phyloP scores from a whole-genome alignment of 163 green algal species.

The Trebouxia gelatinosa region DNA sequence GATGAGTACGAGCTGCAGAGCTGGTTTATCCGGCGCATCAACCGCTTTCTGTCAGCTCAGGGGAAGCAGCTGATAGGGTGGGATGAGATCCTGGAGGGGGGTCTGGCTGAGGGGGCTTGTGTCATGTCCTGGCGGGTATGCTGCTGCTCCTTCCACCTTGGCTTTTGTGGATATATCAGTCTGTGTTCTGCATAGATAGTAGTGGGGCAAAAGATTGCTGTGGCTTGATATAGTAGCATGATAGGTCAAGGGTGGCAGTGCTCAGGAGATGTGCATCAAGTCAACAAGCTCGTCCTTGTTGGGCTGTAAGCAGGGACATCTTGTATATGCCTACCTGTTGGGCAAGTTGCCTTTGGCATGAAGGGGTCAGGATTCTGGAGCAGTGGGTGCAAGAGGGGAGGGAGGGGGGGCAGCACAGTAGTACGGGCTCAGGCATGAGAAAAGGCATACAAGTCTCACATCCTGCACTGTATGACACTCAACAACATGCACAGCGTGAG shows the following conservation, averaged over 20 bases:
- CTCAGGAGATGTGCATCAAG: not conserved
- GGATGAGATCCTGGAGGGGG: conserved; percentile 72
- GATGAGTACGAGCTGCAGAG: conserved; percentile 56
- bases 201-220: not conserved
- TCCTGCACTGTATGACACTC: no score
- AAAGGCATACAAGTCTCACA: no score
- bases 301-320: not conserved
- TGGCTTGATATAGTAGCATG: not conserved
- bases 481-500: no score
- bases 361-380: not conserved
- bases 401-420: no score
- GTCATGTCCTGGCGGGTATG: conserved; percentile 68
- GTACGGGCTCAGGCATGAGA: no score
- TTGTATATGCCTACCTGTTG: not conserved
- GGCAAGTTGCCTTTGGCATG: not conserved
- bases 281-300: not conserved
- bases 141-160: not conserved
- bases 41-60: conserved; percentile 38
- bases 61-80: conserved; percentile 55
- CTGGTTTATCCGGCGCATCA: conserved; percentile 53
- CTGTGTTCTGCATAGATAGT: no score
- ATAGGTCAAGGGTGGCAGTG: not conserved
- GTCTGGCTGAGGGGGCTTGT: conserved; percentile 47
- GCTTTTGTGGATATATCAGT: not conserved
- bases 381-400: no score